Evolutionary conservation across 2,329 filamentous ascomycete genomes (phyloP), one percentile per base, ranked within the genome.

Genomic region (Alternaria alternata): DNA sequence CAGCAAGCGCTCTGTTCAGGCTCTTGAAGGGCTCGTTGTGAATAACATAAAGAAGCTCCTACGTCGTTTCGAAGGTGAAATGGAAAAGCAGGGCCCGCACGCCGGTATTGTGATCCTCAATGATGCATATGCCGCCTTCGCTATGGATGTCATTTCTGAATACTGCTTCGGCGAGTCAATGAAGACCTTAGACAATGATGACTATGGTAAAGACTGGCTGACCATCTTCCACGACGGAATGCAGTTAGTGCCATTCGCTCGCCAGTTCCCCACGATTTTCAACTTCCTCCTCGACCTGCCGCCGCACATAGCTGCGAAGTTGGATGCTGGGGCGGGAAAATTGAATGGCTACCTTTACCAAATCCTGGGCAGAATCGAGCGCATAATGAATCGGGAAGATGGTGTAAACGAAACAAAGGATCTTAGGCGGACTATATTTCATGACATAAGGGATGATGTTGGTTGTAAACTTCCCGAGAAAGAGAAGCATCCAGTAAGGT

Each of bases 11-110:
- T 48, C 44, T 0, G 44, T 48, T 3, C 44, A 48, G 22, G 44
- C 44, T 3, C 44, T 73, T 3, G 68, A 72, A 47, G 60, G 62
- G 1, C 39, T 64, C 18, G 66, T 75, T 12, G 38, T 57, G n/a
- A 43, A 54, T 32, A 34, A 47, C n/a, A 47, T 47, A 3, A 41
- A 46, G 2, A 51, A 36, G 32, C 32, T 36, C 0, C 0, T 36
- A 5, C 32, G 6, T 36, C 32, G 32, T 0, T 36, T 36, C 32
- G 32, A 14, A 4, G 5, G 32, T 12, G 32, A 36, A 36, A 36
- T 36, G 6, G 4, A 16, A 12, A 36, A 36, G 6, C 3, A 36
- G 11, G 32, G 32, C 2, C 0, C 14, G 6, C 0, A 36, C 12
- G 14, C 18, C 3, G 60, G 58, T 11, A 32, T 44, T 14, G 36